Evolutionary conservation across 2,329 filamentous ascomycete genomes (phyloP).

Genomic region (Penicillium digitatum): DNA sequence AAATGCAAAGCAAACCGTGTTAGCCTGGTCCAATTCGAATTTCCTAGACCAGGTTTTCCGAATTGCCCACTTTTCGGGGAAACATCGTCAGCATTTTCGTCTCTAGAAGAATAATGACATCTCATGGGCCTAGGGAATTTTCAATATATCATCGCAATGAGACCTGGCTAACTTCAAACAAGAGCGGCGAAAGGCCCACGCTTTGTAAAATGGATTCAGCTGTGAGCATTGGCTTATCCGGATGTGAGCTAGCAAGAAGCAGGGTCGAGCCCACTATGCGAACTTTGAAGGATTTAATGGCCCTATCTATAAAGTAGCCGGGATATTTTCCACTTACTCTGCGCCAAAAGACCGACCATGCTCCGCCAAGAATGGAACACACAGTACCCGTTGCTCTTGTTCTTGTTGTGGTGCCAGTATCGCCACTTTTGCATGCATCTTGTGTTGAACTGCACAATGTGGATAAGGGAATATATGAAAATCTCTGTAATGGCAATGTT

Average conservation of each 20-base stretch:
- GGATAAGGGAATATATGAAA: slow-evolving; percentile 23
- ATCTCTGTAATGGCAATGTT: slow-evolving; percentile 27
- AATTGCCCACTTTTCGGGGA: slow-evolving; percentile 23
- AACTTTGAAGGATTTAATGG: slow-evolving; percentile 12
- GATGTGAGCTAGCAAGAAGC: slow-evolving; percentile 19
- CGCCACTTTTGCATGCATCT: slow-evolving; percentile 26
- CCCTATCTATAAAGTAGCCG: not conserved
- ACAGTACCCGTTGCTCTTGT: slow-evolving; percentile 15
- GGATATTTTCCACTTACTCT: slow-evolving; percentile 18
- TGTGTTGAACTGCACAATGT: slow-evolving; percentile 19
- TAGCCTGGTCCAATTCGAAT: slow-evolving; percentile 22
- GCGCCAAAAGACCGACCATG: slow-evolving; percentile 25
- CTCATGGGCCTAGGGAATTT: not conserved
- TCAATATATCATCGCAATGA: slow-evolving; percentile 24
- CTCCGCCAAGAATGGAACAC: slow-evolving; percentile 28
- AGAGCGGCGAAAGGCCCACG: slow-evolving; percentile 28
- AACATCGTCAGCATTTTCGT: not conserved
- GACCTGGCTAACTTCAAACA: slow-evolving; percentile 30
- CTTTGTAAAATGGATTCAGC: slow-evolving; percentile 22
- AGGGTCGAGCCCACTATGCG: slow-evolving; percentile 26
- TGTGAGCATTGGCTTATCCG: slow-evolving; percentile 18
- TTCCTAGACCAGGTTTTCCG: slow-evolving; percentile 24
- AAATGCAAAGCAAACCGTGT: slow-evolving; percentile 23
- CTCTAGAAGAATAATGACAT: not conserved
- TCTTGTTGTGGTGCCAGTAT: slow-evolving; percentile 28